Evolutionary conservation across 2,329 filamentous ascomycete genomes (phyloP), one percentile per base, ranked within the genome.

Genomic region (Colletotrichum plurivorum): DNA sequence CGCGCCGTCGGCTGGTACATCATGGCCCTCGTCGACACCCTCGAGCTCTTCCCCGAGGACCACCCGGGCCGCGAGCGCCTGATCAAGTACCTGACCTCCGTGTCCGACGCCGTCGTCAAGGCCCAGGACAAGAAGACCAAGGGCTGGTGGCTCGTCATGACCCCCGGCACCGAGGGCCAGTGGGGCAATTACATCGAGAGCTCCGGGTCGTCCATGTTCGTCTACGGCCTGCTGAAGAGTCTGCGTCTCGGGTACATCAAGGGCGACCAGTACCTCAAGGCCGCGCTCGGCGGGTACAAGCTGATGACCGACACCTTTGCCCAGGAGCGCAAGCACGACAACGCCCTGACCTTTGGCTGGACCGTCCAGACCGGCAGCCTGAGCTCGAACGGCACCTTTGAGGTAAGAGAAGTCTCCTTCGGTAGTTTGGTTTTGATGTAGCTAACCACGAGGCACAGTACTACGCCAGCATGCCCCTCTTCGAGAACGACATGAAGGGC

Each of bases 1-100:
- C 77, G 86, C 13, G 79, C 83, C 22, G 73, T 86, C 13, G 85
- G 69, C 18, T 71, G 65, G 69, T 71, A 71, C 60, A 54, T 71
- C 57, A 81, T 87, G 75, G 82, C 81, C 1, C 75, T 87, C 4
- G 78, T 86, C 2, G 85, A 88, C 65, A 78, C 82, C 4, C 78
- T 87, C 9, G 81, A 85, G 52, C 72, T 84, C 10, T 82, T 82
- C 67, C 80, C 81, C 1, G 67, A 75, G 62, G 70, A 73, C 1
- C 79, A 82, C 27, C 72, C 78, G 1, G 82, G 79, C 12, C 79
- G 79, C 68, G 66, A 75, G 12, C 77, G 78, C 60, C 75, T 86
- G n/a, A 71, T 78, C 20, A 71, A 70, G 4, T 83, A 84, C 72
- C 82, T 84, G 59, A 76, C 75, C 4, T 80, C 79, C 4, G 79